These are phyloP conservation scores for Fomitopsis palustris DNA, from an alignment of 1,284 basidiomycete species.

Conservation along the genomic window DNA sequence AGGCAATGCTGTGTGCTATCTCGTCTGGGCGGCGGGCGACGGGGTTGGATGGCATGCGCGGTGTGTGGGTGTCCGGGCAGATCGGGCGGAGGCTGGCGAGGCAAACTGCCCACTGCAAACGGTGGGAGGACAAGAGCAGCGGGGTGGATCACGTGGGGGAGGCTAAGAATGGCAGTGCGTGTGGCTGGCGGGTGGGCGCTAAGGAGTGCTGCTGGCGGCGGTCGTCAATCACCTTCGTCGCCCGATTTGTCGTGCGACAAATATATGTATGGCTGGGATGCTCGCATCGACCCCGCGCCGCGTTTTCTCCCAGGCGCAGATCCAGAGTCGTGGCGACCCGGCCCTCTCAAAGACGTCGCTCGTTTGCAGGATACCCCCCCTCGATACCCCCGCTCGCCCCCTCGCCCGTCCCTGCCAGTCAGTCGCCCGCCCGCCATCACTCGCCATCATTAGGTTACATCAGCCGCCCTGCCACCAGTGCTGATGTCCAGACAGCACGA, in stretches of 20 bases:
- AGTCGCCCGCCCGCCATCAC: background rate
- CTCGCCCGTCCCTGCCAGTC: background rate
- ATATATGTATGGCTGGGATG: background rate
- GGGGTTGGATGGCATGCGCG: too few relatives aligned
- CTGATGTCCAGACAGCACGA: background rate
- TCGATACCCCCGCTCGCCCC: background rate
- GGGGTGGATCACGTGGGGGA: too few relatives aligned
- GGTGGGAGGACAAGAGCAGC: too few relatives aligned
- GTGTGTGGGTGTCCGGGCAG: too few relatives aligned
- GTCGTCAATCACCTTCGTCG: background rate
- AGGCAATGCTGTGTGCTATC: too few relatives aligned
- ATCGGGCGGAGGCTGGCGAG: too few relatives aligned
- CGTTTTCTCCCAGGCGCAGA: background rate
- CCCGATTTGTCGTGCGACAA: background rate
- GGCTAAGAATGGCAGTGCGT: background rate
- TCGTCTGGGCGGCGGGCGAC: too few relatives aligned
- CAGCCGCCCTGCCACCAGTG: background rate
- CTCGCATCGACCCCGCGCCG: background rate
- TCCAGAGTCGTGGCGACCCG: background rate
- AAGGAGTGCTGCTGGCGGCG: background rate
- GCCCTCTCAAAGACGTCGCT: background rate
- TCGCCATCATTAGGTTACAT: background rate
- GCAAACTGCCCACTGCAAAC: too few relatives aligned
- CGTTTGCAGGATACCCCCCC: background rate
- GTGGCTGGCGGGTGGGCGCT: background rate